These are phyloP conservation scores for Echria macrotheca DNA, from an alignment of 495 filamentous ascomycete genomes.

Conservation along the genomic window DNA sequence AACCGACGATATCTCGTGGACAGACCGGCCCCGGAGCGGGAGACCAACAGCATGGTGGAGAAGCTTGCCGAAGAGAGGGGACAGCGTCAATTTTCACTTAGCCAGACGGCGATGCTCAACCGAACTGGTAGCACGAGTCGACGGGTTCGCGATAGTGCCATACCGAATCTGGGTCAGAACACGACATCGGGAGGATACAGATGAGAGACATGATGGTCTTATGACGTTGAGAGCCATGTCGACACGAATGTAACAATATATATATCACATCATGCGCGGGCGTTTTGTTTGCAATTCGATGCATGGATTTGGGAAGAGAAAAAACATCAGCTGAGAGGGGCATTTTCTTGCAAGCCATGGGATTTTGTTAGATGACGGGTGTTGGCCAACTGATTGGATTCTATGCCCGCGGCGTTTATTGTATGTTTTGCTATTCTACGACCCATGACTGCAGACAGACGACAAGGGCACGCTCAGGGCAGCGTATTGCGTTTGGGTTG, in stretches of 20 bases:
- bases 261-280: slow-evolving; percentile 11
- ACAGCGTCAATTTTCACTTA: slow-evolving; percentile 35
- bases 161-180: slow-evolving; percentile 21
- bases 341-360: no score
- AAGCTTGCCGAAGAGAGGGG: slow-evolving; percentile 38
- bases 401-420: slow-evolving; percentile 9
- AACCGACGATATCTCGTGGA: slow-evolving; percentile 43
- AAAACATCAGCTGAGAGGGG: no score
- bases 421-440: slow-evolving; percentile 2
- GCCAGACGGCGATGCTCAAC: slow-evolving; percentile 35
- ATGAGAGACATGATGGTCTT: slow-evolving; percentile 21
- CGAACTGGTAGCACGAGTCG: slow-evolving; percentile 38
- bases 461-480: no score
- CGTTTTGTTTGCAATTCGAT: slow-evolving; percentile 2
- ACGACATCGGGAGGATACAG: slow-evolving; percentile 18
- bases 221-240: slow-evolving; percentile 14
- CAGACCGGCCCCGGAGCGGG: slow-evolving; percentile 36
- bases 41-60: slow-evolving; percentile 31
- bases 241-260: slow-evolving; percentile 21
- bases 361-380: not conserved
- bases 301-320: no score
- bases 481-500: no score
- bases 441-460: no score
- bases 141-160: slow-evolving; percentile 33
- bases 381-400: not conserved